A percentile compares a stretch with the other conserved stretches of the same genome.
These are phyloP conservation scores for Coemansia sp. DNA, from an alignment of 192 early-diverging fungal genomes.

Conservation along the genomic window DNA sequence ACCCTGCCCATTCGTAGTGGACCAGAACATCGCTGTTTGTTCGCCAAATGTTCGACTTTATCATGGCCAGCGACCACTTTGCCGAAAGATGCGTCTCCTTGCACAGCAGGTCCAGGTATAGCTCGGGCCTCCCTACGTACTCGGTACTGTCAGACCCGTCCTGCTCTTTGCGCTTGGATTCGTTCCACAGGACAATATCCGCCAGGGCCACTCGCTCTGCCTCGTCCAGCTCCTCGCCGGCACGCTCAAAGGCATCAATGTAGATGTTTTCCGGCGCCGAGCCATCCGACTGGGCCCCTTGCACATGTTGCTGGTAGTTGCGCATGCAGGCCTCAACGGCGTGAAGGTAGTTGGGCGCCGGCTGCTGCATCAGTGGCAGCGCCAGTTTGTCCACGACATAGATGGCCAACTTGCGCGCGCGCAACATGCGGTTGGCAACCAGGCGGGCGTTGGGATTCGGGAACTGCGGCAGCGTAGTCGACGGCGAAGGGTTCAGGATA, in stretches of 20 bases:
- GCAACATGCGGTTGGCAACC: constrained; percentile 81
- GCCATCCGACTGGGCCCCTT: no score
- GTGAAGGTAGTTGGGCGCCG: constrained; percentile 37
- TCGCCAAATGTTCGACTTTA: constrained; percentile 44
- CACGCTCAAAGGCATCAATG: constrained; percentile 13
- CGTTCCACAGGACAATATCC: constrained; percentile 24
- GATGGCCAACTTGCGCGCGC: constrained; percentile 74
- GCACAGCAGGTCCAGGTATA: constrained; percentile 41
- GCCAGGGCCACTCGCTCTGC: constrained; percentile 30
- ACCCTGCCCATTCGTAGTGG: constrained; percentile 45
- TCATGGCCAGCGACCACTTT: constrained; percentile 38
- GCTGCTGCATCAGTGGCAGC: constrained; percentile 36
- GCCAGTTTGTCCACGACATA: constrained; percentile 80
- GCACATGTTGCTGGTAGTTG: constrained; percentile 13
- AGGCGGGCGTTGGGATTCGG: constrained; percentile 57
- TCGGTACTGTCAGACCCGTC: not conserved
- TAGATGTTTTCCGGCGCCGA: not conserved
- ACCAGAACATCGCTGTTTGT: constrained; percentile 45
- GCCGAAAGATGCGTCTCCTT: constrained; percentile 20
- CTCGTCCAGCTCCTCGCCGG: constrained; percentile 23
- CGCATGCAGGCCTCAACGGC: constrained; percentile 37
- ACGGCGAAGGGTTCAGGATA: constrained; percentile 60
- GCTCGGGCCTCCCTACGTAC: constrained; percentile 35
- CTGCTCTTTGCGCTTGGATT: not conserved
- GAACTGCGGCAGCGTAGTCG: constrained; percentile 35